Evolutionary conservation across 768 basidiomycete genomes (phyloP).

Genomic region (Mycena galopus): DNA sequence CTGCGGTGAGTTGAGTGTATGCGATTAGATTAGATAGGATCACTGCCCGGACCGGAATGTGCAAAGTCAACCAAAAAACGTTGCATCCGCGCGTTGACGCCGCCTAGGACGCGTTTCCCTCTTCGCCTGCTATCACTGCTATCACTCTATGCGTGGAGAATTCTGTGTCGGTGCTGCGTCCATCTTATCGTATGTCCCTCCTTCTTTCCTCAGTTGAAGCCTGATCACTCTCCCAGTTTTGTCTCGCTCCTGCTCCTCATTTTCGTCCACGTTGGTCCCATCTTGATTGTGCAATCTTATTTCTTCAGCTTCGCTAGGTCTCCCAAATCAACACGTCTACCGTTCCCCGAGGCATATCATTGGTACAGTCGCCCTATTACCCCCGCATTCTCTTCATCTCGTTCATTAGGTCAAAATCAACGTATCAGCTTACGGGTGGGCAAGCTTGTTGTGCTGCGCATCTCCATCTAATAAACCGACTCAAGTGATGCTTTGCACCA

Average conservation of each 20-base stretch:
- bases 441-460: conserved; percentile 18
- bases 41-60: too few species aligned
- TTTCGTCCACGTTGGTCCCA: conserved; percentile 79
- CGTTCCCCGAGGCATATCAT: conserved; percentile 77
- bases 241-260: conserved; percentile 76
- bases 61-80: conserved; percentile 10
- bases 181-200: conserved; percentile 72
- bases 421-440: conserved; percentile 79
- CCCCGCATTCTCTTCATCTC: conserved; percentile 21
- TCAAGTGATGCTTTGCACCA: conserved; percentile 64
- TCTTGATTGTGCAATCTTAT: conserved; percentile 18
- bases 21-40: not conserved
- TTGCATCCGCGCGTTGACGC: conserved; percentile 39
- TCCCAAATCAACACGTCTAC: conserved; percentile 86
- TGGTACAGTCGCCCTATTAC: conserved; percentile 62
- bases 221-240: conserved; percentile 50
- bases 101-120: conserved; percentile 38
- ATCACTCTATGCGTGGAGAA: conserved; percentile 74
- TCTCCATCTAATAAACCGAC: not conserved
- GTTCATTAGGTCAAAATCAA: conserved; percentile 72
- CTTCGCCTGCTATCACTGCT: conserved; percentile 34
- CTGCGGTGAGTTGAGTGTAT: too few species aligned
- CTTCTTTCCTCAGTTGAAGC: conserved; percentile 34
- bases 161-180: conserved; percentile 80
- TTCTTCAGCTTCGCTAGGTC: conserved; percentile 64